Base-by-base conservation (phyloP, 164 flowering plant species). In the Dillenia turbinata region DNA sequence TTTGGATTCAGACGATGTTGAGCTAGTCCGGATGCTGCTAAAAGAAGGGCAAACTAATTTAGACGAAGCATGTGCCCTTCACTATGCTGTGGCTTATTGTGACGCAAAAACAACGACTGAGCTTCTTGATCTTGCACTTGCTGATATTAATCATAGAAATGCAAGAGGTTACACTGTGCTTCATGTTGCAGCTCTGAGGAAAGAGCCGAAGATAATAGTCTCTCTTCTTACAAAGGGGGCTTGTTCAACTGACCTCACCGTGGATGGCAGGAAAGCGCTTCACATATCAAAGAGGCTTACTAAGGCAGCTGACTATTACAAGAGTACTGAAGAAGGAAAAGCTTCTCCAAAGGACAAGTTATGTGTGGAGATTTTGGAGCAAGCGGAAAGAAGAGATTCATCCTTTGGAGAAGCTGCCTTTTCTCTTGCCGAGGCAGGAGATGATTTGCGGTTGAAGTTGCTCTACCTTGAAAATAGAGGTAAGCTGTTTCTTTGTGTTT, bases 401-500 rank as follows among this genome's bases (percentile, higher is more conserved):
- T 66, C 86, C 46, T 77, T 83, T 8, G 92, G 90, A 70, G 98
- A 90, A 69, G 98, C 94, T 70, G 84, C 96, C 56, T 66, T 73
- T 53, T 84, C 94, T 63, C 88, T 90, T 73, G 94, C 98, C 53
- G 73, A 69, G 68, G 97, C 92, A 8, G 94, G 94, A 5, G 98
- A 93, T 61, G 94, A 87, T 74, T 63, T 88, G 63, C 86, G 96
- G 5, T 66, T 68, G 76, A 88, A 72, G 67, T 68, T 90, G 72
- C 63, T 89, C 61, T 87, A 93, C 76, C 92, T 88, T 71, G 98
- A 93, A 79, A 87, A 81, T 65, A 85, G 98, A 87, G 98, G 98
- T 93, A 52, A 67, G 70, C 44, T 61, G 15, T 53, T n/a, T 52
- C 49, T 43, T 26, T 26, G 33, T 26, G 33, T 43, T 43, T 11